These are phyloP conservation scores for Spencermartinsiella europaea DNA, from an alignment of 805 yeast genomes.

Conservation along the genomic window DNA sequence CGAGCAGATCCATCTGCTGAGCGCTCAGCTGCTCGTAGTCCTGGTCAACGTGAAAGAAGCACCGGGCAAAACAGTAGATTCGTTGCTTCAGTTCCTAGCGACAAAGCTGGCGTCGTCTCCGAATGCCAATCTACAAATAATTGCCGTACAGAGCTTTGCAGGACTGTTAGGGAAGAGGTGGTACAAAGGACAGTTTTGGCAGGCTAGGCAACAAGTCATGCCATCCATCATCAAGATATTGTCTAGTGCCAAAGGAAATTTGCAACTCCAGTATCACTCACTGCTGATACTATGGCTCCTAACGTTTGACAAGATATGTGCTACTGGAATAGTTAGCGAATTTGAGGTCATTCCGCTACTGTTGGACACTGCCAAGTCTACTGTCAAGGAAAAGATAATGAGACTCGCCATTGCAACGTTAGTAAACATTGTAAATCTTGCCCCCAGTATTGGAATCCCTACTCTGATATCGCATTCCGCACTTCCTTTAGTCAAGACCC, in stretches of 20 bases:
- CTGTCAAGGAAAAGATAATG: constrained; percentile 88
- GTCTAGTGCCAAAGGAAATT: constrained; percentile 34
- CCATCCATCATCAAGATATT: constrained; percentile 48
- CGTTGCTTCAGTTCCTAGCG: constrained; percentile 32
- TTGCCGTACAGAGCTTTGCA: constrained; percentile 60
- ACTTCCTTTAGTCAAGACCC: constrained; percentile 56
- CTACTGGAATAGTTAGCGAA: constrained; percentile 43
- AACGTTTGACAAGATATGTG: constrained; percentile 60
- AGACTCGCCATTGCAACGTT: constrained; percentile 76
- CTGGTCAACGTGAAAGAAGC: constrained; percentile 35
- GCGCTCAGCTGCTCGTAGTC: constrained; percentile 49
- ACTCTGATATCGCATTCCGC: constrained; percentile 72
- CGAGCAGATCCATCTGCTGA: constrained; percentile 49
- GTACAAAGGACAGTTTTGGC: constrained; percentile 52
- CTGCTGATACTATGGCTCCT: constrained; percentile 79
- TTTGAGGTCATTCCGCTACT: constrained; percentile 47
- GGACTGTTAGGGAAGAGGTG: constrained; percentile 49
- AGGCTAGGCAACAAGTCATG: constrained; percentile 37
- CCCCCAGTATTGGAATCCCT: constrained; percentile 47
- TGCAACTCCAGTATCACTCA: constrained; percentile 80
- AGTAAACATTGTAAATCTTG: constrained; percentile 32
- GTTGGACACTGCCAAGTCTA: constrained; percentile 59
- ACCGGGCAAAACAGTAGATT: constrained; percentile 35
- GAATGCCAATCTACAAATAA: constrained; percentile 49
- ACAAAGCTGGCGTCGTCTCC: constrained; percentile 32